Evolutionary conservation across 2,329 filamentous ascomycete genomes (phyloP), one percentile per base, ranked within the genome.

Genomic region (Purpureocillium takamizusanense): DNA sequence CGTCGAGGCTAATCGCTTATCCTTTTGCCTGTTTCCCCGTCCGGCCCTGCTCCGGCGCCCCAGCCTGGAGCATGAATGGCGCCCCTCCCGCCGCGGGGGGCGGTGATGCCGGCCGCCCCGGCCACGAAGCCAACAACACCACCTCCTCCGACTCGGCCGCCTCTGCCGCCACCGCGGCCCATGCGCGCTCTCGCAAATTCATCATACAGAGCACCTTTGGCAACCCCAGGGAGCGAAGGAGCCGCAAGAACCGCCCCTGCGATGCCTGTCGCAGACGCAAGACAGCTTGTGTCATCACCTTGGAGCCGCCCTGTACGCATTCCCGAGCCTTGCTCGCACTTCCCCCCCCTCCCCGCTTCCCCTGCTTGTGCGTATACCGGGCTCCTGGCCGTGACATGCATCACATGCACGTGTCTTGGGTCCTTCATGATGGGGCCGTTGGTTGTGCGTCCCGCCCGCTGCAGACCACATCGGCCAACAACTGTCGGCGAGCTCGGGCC

Each of bases 211-310:
- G 61, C 49, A 60, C 60, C 43, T 65, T 65, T 47, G 63, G 63
- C 41, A 53, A 51, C 33, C 55, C 63, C 15, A 51, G 63, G 36
- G 53, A 60, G 46, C 60, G 57, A 27, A 49, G 65, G 39, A 69
- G 66, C 48, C 61, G 65, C 41, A 69, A 69, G 51, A 65, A 64
- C 40, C 57, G 64, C 18, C 66, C 66, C 2, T 70, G 66, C 42
- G 66, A 69, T 49, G 55, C 58, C 10, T 69, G 66, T 44, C 61
- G 65, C 8, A 54, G 53, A 34, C 55, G 66, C 14, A 69, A 69
- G 51, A 67, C 65, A 31, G 66, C 63, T n/a, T 69, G 66, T 46
- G 59, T 69, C 7, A 69, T 70, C 39, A 57, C 62, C 23, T 54
- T 53, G 10, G 52, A 59, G 41, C 65, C 65, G 36, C 66, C 65